Conservation (phyloP, 495 filamentous ascomycete species). For the Thermochaetoides thermophila region DNA sequence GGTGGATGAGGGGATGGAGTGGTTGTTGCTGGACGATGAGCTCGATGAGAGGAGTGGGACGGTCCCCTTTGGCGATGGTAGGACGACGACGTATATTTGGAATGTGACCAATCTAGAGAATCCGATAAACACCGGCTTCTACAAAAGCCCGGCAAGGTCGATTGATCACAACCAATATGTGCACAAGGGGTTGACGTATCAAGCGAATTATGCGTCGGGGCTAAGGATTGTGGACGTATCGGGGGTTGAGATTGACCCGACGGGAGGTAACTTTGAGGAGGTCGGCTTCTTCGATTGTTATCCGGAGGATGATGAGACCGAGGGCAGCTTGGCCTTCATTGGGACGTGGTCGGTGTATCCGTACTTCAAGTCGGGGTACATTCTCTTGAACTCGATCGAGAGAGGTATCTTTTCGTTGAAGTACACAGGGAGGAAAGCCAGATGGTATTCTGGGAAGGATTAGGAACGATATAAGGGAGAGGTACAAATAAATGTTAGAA, state of each 20-base stretch:
- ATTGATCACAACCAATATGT: constrained; percentile 53
- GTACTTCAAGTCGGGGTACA: constrained; percentile 40
- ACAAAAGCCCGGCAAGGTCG: constrained; percentile 30
- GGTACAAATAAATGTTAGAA: too few relatives aligned
- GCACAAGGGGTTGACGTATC: constrained; percentile 36
- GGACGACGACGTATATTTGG: constrained; percentile 42
- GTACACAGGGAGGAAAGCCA: constrained; percentile 11
- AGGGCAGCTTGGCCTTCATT: constrained; percentile 38
- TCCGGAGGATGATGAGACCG: constrained; percentile 41
- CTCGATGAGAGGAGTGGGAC: constrained; percentile 37
- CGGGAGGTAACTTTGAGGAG: constrained; percentile 35
- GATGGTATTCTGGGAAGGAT: too few relatives aligned
- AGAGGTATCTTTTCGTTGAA: constrained; percentile 40
- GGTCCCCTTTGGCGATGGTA: constrained; percentile 29
- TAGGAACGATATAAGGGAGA: too few relatives aligned
- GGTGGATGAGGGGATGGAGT: constrained; percentile 37
- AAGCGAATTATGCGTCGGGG: constrained; percentile 45
- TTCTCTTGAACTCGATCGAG: constrained; percentile 47
- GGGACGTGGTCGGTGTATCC: constrained; percentile 45
- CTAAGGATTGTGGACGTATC: constrained; percentile 42
- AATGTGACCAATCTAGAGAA: constrained; percentile 36
- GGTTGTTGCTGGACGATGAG: constrained; percentile 46
- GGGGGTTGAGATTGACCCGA: constrained; percentile 37
- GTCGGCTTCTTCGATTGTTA: constrained; percentile 45
- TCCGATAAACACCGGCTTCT: constrained; percentile 41